Base-by-base conservation (phyloP, 2,329 filamentous ascomycete species). In the Penicillium sp. region DNA sequence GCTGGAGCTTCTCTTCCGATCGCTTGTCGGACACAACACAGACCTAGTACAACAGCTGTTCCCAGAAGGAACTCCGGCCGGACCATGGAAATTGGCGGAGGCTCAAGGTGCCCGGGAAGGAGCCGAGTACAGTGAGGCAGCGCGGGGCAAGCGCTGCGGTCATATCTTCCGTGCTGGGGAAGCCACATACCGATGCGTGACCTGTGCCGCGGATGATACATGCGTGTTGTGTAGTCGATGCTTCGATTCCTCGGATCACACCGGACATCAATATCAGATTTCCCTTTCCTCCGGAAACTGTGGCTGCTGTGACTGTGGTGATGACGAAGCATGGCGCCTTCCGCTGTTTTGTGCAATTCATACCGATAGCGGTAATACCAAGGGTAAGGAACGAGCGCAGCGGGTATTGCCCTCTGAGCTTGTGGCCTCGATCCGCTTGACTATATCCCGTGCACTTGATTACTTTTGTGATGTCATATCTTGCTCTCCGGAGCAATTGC, bases 391-490 rank as follows among this genome's bases (percentile, higher is more conserved):
- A 53, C 78, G 78, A 75, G 88, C 73, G 81, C 93, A 83, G 81
- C 82, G 69, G 82, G 84, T 69, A 77, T 77, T 97, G 49, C 91
- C 94, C 0, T 81, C 86, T 33, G 91, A 96, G 42, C 82, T 97
- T 52, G 79, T 89, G 33, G 81, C 87, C 57, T 89, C 86, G 67
- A 91, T 97, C 60, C 85, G 88, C 55, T 91, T 90, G 82, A 97
- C 94, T 0, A 88, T 99, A 62, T 86, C 90, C 2, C 85, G 91
- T 58, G 88, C 87, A 12, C 84, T 97, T 61, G 94, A 99, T 78
- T 99, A 96, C 73, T 88, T 99, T 62, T 97, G 93, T 78, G 94
- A 99, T 78, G 92, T 99, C 60, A 92, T 97, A 63, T 97, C 94
- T 2, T 99, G 95, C 77, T 95, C 93, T 1, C 95, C 95, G 0